phyloP scores from a whole-genome alignment of 1,139 yeast genomes.

The Sugiyamaella paludigena region DNA sequence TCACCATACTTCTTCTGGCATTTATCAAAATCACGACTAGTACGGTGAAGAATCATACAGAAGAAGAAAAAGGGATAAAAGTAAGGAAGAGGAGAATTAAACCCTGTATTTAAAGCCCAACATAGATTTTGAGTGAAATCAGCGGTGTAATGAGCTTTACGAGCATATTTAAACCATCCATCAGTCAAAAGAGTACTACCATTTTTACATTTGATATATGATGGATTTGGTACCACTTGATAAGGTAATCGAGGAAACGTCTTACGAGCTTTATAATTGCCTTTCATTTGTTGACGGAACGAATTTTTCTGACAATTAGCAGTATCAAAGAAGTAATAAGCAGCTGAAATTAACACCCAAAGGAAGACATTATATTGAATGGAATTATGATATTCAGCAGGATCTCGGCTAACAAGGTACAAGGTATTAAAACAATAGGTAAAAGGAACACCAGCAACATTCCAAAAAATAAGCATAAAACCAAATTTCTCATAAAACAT shows the following conservation, averaged over 20 bases:
- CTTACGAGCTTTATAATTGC: conserved; percentile 70
- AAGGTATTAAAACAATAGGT: conserved; percentile 94
- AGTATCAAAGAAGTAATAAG: conserved; percentile 93
- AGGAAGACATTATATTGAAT: conserved; percentile 54
- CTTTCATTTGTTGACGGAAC: conserved; percentile 83
- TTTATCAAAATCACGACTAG: conserved; percentile 78
- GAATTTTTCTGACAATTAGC: conserved; percentile 94
- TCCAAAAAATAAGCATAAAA: conserved; percentile 97
- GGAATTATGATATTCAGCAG: conserved; percentile 76
- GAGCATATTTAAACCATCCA: conserved; percentile 87
- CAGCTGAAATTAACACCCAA: conserved; percentile 55
- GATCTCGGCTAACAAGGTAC: conserved; percentile 77
- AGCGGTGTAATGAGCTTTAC: conserved; percentile 94
- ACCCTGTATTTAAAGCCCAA: conserved; percentile 93
- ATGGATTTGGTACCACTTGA: conserved; percentile 77
- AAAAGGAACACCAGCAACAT: conserved; percentile 97
- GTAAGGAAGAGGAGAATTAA: conserved; percentile 87
- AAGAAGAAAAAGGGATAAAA: conserved; percentile 92
- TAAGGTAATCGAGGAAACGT: conserved; percentile 92
- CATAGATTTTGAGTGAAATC: conserved; percentile 84
- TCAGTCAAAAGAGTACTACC: conserved; percentile 84
- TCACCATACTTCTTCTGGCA: conserved; percentile 85
- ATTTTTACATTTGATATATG: conserved; percentile 75
- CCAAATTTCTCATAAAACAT: conserved; percentile 99
- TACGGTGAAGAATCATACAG: conserved; percentile 82